Base-by-base conservation (phyloP, 371 early-diverging fungal genomes). In the Mortierella sp. region DNA sequence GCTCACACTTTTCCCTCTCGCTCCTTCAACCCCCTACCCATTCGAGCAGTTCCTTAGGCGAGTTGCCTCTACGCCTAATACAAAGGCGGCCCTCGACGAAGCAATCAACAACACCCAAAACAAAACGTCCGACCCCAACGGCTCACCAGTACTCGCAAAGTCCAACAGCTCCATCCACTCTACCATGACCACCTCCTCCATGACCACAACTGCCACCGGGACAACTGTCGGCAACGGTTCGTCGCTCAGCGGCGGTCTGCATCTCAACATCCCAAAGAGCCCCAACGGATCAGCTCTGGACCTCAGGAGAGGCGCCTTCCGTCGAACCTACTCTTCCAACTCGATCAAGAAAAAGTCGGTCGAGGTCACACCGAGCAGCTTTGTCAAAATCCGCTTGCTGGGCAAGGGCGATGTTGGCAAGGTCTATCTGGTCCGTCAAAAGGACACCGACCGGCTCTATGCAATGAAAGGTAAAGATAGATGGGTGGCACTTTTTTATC, bases 351-450 rank as follows among this genome's bases (percentile, higher is more conserved):
- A 96, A 37, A 92, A 93, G 73, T 90, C 93, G 59, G 93, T 95
- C n/a, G 91, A 95, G 81, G 97, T 97, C 4, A 93, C 94, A 19
- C 97, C 98, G 9, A 94, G 91, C 74, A 93, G 95, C 82, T 98
- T 98, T 88, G 89, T 88, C 54, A 97, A 97, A 85, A 87, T 96
- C 54, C 91, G 94, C 77, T 87, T 98, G 83, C 90, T 98, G 57
- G 98, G 98, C 69, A 96, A 96, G 89, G 98, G 98, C 54, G 99
- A 97, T 87, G 99, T 98, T 34, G 99, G 98, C 48, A 97, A 96
- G 84, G 99, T 98, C 13, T 98, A 96, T 82, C 91, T 98, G 80
- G 99, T 98, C 71, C 94, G 93, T 70, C 95, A 96, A 88, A 97
- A 96, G 88, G 95, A 93, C 69, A 91, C 94, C 5, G 94, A 93